phyloP scores from a whole-genome alignment of 176 grass and related monocot genomes.

The Oryza rufipogon region DNA sequence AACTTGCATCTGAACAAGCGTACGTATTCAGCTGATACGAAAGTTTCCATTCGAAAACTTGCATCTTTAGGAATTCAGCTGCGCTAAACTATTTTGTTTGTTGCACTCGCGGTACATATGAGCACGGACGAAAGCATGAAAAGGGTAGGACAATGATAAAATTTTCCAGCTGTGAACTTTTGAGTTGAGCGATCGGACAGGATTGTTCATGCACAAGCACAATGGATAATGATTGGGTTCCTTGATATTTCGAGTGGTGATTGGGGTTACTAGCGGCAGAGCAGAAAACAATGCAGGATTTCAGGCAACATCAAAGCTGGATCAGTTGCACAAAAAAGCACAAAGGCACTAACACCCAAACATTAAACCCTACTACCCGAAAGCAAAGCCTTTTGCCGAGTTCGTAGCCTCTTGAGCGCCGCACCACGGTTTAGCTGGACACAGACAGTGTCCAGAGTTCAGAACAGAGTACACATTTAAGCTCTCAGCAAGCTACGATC shows the following conservation, averaged over 20 bases:
- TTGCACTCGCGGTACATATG: neutral
- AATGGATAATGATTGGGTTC: neutral
- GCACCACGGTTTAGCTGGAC: slow-evolving; percentile 6
- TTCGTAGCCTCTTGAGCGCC: slow-evolving; percentile 2
- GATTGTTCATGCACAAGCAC: neutral
- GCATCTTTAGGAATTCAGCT: too few relatives aligned
- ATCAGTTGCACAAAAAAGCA: neutral
- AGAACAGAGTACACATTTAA: neutral
- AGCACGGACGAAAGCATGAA: neutral
- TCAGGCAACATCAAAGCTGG: slow-evolving; percentile 22
- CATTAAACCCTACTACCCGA: neutral
- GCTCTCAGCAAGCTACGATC: neutral
- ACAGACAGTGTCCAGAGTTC: neutral
- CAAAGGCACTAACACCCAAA: neutral
- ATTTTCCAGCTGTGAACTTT: neutral
- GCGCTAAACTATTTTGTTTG: neutral
- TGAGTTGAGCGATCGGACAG: neutral
- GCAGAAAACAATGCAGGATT: slow-evolving; percentile 28
- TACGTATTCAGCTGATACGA: too few relatives aligned
- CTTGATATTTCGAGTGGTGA: neutral
- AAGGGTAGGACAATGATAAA: neutral
- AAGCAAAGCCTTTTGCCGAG: neutral
- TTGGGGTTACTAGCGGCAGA: neutral
- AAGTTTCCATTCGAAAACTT: too few relatives aligned
- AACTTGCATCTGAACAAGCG: too few relatives aligned